These are phyloP conservation scores for Colletotrichum sp. DNA, from an alignment of 2,329 filamentous ascomycete genomes.

Conservation along the genomic window DNA sequence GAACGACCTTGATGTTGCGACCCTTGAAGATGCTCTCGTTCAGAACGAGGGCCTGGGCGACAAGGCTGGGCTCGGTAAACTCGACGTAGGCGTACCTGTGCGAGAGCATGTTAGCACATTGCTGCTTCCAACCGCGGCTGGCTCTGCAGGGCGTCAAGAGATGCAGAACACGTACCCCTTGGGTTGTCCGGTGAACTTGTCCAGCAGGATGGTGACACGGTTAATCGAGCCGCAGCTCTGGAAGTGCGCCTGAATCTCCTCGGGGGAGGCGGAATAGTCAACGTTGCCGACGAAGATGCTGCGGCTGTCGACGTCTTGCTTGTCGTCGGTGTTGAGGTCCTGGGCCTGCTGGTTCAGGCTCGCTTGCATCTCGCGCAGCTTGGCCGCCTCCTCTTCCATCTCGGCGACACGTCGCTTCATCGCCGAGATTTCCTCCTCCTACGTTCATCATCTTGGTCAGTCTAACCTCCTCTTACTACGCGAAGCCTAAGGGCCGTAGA, in stretches of 20 bases:
- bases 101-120: neutral
- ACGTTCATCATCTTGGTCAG: constrained; percentile 21
- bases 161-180: constrained; percentile 77
- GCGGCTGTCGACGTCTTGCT: constrained; percentile 92
- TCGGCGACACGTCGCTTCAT: constrained; percentile 89
- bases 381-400: constrained; percentile 89
- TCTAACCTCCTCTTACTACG: constrained; percentile 23
- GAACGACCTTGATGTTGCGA: constrained; percentile 90
- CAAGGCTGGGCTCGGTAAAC: constrained; percentile 91
- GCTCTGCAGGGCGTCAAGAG: neutral
- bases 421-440: constrained; percentile 85
- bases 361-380: constrained; percentile 86
- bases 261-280: constrained; percentile 94
- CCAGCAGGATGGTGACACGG: constrained; percentile 93
- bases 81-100: constrained; percentile 96
- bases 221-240: constrained; percentile 98
- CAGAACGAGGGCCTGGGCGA: constrained; percentile 90
- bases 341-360: constrained; percentile 84
- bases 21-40: constrained; percentile 97
- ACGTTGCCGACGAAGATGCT: constrained; percentile 99
- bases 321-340: constrained; percentile 74
- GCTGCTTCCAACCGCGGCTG: neutral
- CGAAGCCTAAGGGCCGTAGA: constrained; percentile 14
- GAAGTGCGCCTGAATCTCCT: constrained; percentile 98
- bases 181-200: constrained; percentile 99